Evolutionary conservation across 768 basidiomycete genomes (phyloP).

Genomic region (Boletellus ananiceps): DNA sequence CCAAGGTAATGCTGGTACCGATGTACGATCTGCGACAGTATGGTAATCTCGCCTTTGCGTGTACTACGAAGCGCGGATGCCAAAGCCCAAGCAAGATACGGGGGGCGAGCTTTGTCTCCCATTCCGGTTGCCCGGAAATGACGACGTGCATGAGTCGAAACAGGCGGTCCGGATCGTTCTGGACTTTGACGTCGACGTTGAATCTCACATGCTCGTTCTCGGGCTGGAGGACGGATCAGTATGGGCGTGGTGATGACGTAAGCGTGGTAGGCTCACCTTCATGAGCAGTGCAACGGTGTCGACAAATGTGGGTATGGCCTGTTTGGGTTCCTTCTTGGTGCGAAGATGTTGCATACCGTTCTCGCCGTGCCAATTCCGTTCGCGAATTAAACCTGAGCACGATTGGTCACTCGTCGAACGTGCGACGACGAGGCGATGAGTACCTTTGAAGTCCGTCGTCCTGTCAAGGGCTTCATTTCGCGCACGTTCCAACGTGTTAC

Average conservation of each 20-base stretch:
- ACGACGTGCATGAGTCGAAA: conserved; percentile 73
- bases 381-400: conserved; percentile 57
- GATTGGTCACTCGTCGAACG: conserved; percentile 26
- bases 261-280: conserved; percentile 43
- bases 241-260: conserved; percentile 10
- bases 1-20: conserved; percentile 63
- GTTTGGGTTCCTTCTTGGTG: conserved; percentile 75
- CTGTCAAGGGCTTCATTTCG: conserved; percentile 53
- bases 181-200: conserved; percentile 91
- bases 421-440: conserved; percentile 6
- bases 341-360: conserved; percentile 73
- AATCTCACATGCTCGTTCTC: conserved; percentile 74
- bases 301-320: conserved; percentile 85
- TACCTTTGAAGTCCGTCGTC: conserved; percentile 78
- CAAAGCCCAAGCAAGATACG: conserved; percentile 79
- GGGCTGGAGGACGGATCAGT: conserved; percentile 38
- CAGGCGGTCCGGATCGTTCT: conserved; percentile 85
- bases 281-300: conserved; percentile 81
- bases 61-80: conserved; percentile 86
- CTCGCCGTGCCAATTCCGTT: conserved; percentile 66
- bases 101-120: conserved; percentile 74
- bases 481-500: conserved; percentile 24
- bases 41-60: conserved; percentile 71
- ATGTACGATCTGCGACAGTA: conserved; percentile 86
- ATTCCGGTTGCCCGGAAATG: conserved; percentile 60